These are phyloP conservation scores for Cordyceps javanica DNA, from an alignment of 2,329 filamentous ascomycete species.

Conservation along the genomic window DNA sequence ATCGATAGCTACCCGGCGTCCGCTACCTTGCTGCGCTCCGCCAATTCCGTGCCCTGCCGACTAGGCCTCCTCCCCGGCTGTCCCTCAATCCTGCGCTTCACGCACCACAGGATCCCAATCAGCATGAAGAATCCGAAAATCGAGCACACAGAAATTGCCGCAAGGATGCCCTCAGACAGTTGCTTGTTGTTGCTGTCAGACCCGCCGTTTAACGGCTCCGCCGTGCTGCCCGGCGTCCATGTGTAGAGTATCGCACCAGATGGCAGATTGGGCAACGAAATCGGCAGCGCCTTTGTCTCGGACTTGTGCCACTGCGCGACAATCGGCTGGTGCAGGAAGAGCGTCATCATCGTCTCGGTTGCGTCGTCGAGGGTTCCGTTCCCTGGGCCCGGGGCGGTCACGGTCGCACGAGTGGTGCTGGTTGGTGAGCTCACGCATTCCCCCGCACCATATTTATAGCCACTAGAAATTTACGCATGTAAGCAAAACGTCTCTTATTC, in stretches of 20 bases:
- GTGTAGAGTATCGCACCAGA: not conserved
- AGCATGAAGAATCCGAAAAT: not conserved
- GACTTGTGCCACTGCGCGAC: slow-evolving; percentile 1
- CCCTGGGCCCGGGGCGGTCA: not conserved
- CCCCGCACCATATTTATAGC: not conserved
- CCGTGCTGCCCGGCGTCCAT: not conserved
- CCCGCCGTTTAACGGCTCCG: not conserved
- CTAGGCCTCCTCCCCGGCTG: not conserved
- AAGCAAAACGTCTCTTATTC: not conserved
- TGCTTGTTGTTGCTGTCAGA: not conserved
- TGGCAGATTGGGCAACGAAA: not conserved
- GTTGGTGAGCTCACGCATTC: not conserved
- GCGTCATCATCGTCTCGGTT: not conserved
- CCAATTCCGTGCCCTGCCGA: not conserved
- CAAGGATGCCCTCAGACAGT: not conserved
- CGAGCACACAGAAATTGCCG: not conserved
- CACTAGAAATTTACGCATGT: not conserved
- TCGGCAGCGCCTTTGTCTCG: not conserved
- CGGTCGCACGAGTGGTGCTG: not conserved
- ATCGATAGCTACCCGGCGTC: no score
- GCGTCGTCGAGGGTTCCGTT: not conserved
- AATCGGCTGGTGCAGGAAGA: not conserved
- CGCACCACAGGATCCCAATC: not conserved
- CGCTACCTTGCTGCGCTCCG: not conserved
- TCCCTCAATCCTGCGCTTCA: not conserved